Base-by-base conservation (phyloP, 2,329 filamentous ascomycete species). In the Cryphonectria naterciae region DNA sequence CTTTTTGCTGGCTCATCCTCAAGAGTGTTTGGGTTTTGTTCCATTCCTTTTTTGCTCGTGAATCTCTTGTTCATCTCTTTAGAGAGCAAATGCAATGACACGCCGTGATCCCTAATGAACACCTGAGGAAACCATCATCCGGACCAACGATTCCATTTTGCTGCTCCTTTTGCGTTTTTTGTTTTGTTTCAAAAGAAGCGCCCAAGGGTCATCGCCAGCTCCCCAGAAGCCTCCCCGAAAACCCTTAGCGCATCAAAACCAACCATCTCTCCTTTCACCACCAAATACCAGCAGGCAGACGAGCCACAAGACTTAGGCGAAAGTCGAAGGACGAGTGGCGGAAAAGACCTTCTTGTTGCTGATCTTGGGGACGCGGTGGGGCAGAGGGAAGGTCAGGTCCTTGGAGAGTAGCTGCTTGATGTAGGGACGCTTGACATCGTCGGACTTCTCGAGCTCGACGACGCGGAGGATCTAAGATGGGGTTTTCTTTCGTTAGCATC, bases 361-460 rank as follows among this genome's bases (percentile, higher is more conserved):
- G 85, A 89, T 88, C 87, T 94, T 95, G 87, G 91, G 88, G 82
- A 95, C 86, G 81, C 97, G 96, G 91, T 99, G 96, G 83, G 96
- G 96, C 78, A 99, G 93, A 84, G 96, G 96, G 93, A 99, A 99
- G 86, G 92, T 93, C 85, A 99, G 93, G 85, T 90, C 84, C 92
- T 98, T 98, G 86, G 89, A 87, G 83, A 97, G 86, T 84, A 99
- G 93, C 88, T 99, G 96, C 90, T 95, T 97, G 89, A 99, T 97
- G 92, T 99, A 99, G 78, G 96, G 95, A 85, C 96, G 94, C 89
- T 95, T 96, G 88, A 99, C 88, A 83, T 96, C 94, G 78, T 95
- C 93, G 81, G 86, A 88, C 91, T 97, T 97, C 89, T 97, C 92
- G 81, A 99, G 85, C 88, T 99, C 96, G 81, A 97, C 92, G 80